Evolutionary conservation across 2,329 filamentous ascomycete genomes (phyloP).

Genomic region (Pyrenochaeta sp.): DNA sequence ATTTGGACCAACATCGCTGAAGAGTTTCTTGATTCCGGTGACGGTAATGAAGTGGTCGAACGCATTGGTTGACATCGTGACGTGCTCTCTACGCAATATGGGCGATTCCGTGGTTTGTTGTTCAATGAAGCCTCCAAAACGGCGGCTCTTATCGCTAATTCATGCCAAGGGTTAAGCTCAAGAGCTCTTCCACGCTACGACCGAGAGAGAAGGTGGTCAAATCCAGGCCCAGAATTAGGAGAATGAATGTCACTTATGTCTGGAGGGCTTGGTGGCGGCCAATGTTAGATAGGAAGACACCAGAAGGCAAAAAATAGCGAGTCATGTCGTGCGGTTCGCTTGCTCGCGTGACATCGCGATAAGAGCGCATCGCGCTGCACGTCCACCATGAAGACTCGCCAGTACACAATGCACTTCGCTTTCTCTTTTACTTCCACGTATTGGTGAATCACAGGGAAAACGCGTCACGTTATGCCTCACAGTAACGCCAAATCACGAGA

Average conservation of each 20-base stretch:
- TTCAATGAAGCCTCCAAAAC: not conserved
- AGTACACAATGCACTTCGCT: constrained; percentile 1
- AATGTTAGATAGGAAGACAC: constrained; percentile 7
- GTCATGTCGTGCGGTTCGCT: constrained; percentile 32
- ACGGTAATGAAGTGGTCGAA: constrained; percentile 25
- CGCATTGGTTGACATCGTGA: constrained; percentile 25
- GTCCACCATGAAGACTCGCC: constrained; percentile 9
- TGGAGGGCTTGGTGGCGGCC: not conserved
- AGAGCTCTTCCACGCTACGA: constrained; percentile 13
- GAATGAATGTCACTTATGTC: not conserved
- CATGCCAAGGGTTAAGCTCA: constrained; percentile 17
- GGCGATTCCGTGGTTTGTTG: not conserved
- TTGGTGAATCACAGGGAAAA: constrained; percentile 9
- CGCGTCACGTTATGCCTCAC: constrained; percentile 26
- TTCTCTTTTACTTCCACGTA: constrained; percentile 6
- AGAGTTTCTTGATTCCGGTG: constrained; percentile 1
- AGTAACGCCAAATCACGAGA: constrained; percentile 33
- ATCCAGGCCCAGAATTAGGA: not conserved
- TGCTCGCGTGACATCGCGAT: constrained; percentile 33
- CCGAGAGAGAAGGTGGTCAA: constrained; percentile 16
- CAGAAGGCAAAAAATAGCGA: constrained; percentile 19
- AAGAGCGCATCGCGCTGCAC: constrained; percentile 13
- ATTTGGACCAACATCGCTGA: not conserved
- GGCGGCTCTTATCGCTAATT: constrained; percentile 23
- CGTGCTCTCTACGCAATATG: not conserved